Base-by-base conservation (phyloP, 306 rosid genomes). In the Cyamopsis tetragonoloba region DNA sequence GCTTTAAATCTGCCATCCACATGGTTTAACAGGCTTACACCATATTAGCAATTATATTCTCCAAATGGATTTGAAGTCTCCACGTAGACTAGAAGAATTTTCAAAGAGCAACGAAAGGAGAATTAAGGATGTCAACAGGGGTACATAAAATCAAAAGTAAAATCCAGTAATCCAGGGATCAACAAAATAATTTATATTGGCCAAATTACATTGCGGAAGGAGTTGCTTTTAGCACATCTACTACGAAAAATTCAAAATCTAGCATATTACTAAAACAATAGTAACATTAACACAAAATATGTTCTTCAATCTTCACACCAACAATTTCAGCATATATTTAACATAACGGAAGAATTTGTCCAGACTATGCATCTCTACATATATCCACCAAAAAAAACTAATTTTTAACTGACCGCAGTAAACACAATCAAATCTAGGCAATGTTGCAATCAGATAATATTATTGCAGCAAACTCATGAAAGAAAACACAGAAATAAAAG, bases 361-460 rank as follows among this genome's bases (percentile, higher is more conserved):
- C 54, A 41, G 30, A 73, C 53, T 42, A 41, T 22, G 41, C 31
- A 62, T 38, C 19, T 38, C 20, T 23, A 66, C n/a, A n/a, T n/a
- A 30, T n/a, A 32, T 28, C 30, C 46, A 63, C 44, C 6, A 23
- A 26, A 15, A 41, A 54, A 39, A 15, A 35, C 20, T 3, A 50
- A 56, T 3, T 62, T 37, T 55, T 48, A 72, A 62, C 53, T 18
- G 49, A 86, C 48, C 66, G 43, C 30, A 35, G 43, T 55, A 42
- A n/a, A 12, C 39, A 58, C 35, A 43, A 55, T 73, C 27, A 20
- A 72, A 11, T 17, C 14, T 53, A 26, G 38, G 30, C 61, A 69
- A 39, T 61, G 15, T 39, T 47, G 42, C 56, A 74, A 41, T 12
- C 20, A 56, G 71, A 55, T 62, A 76, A 15, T 47, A 5, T 56